Evolutionary conservation across 371 early-diverging fungal species (phyloP).

Genomic region (Zopfochytrium polystomum): DNA sequence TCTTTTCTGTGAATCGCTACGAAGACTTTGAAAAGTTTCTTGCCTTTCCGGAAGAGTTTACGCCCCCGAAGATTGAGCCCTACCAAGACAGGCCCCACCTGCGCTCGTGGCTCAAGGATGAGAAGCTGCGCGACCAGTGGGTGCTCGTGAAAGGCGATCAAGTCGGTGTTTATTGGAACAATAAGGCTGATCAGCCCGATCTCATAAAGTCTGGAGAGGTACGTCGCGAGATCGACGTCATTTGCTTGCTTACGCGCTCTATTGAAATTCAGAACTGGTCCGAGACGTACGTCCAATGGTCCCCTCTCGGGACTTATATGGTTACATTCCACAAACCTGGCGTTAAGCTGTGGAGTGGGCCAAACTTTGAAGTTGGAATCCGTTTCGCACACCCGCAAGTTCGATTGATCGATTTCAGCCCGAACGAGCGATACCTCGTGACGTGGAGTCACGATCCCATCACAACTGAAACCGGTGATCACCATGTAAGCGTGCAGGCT

Average conservation of each 20-base stretch:
- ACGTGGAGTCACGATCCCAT: constrained; percentile 91
- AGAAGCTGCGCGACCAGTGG: constrained; percentile 86
- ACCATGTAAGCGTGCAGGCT: constrained; percentile 46
- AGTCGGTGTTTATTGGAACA: constrained; percentile 85
- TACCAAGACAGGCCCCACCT: constrained; percentile 84
- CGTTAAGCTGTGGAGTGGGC: constrained; percentile 94
- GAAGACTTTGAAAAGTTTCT: constrained; percentile 86
- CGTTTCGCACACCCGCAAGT: constrained; percentile 91
- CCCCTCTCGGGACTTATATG: constrained; percentile 89
- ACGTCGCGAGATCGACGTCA: constrained; percentile 24
- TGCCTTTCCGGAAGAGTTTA: constrained; percentile 70
- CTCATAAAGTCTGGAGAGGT: constrained; percentile 65
- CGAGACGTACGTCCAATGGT: constrained; percentile 91
- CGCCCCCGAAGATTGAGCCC: constrained; percentile 55
- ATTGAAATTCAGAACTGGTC: constrained; percentile 75
- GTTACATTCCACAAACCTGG: constrained; percentile 92
- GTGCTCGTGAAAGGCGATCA: constrained; percentile 81
- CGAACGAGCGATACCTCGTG: constrained; percentile 87
- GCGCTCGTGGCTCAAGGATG: constrained; percentile 86
- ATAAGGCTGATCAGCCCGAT: constrained; percentile 80
- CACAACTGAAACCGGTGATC: constrained; percentile 39
- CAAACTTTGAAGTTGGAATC: constrained; percentile 84
- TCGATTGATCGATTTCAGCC: constrained; percentile 87
- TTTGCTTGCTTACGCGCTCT: neutral
- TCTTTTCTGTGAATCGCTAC: constrained; percentile 80